Evolutionary conservation across 2,329 filamentous ascomycete species (phyloP), one percentile per base, ranked within the genome.

Genomic region (Aspergillus flavus): DNA sequence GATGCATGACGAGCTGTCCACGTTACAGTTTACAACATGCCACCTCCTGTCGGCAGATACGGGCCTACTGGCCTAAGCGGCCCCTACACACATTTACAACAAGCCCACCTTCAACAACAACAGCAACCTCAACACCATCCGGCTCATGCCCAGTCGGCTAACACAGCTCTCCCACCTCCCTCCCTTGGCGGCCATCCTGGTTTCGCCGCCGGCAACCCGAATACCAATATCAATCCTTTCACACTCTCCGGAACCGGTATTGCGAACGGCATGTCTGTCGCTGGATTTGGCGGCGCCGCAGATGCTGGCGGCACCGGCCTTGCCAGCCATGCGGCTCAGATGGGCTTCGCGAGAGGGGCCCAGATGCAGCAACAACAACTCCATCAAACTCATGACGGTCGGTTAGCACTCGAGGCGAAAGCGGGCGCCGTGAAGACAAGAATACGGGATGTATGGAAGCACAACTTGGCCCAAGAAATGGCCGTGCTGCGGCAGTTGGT

Each of bases 391-490:
- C 81, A 87, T 63, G 86, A 84, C 65, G 80, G 82, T n/a, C 79
- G 84, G 64, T 77, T 81, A 61, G 82, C 85, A 60, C 82, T 86
- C 75, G 85, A 78, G 70, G 79, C 78, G 77, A 87, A 86, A 79
- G 76, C 76, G 62, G 84, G 87, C 64, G 85, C 86, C 21, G 83
- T 82, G 36, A 92, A 93, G 73, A 87, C 89, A 66, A 86, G 93
- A 76, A 98, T 98, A 89, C 87, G 94, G 68, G 94, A 99, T 73
- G 95, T 99, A 45, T 99, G 95, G 95, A 91, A 91, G 76, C 88
- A 93, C 71, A 98, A 98, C 73, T 81, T 98, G 66, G 87, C 92
- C 30, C 91, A 96, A 74, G 95, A 99, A 81, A 95, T 99, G 90
- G 90, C 88, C 10, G 83, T 91, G 57, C 80, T 99, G 69, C 86